Conservation (phyloP, 1,139 yeast species). For the Kurtzmaniella quercitrusa region DNA sequence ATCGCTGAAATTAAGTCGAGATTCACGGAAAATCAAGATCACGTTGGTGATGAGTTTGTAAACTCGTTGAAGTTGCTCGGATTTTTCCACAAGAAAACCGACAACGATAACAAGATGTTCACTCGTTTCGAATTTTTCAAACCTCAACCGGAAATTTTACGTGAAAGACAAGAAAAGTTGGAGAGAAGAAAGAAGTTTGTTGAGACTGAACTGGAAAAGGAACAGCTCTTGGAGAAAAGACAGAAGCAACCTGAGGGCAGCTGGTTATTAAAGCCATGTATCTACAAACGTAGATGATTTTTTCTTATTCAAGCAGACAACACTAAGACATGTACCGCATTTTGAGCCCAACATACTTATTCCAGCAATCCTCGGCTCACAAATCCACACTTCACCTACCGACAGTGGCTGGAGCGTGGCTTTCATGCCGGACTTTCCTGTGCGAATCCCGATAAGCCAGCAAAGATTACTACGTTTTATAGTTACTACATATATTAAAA, state of each 20-base stretch:
- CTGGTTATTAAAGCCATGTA: conserved; percentile 92
- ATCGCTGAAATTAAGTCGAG: conserved; percentile 95
- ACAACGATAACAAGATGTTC: conserved; percentile 87
- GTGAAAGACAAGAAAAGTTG: conserved; percentile 60
- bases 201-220: conserved; percentile 62
- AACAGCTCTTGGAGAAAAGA: conserved; percentile 54
- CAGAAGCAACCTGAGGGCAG: conserved; percentile 67
- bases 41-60: conserved; percentile 69
- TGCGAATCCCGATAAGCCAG: neutral
- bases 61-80: conserved; percentile 74
- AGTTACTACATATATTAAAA: too few relatives aligned
- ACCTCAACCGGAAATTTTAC: conserved; percentile 68
- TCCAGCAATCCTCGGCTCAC: neutral
- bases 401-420: neutral
- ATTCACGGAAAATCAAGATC: conserved; percentile 50
- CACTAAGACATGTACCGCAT: neutral
- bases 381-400: neutral
- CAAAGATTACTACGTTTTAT: too few relatives aligned
- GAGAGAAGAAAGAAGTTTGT: conserved; percentile 67
- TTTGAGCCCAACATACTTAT: neutral
- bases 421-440: neutral
- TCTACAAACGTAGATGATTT: conserved; percentile 77
- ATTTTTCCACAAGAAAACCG: conserved; percentile 84
- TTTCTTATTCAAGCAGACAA: neutral
- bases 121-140: conserved; percentile 91